Conservation (phyloP, 306 rosid genomes). For the Fragaria iinumae region DNA sequence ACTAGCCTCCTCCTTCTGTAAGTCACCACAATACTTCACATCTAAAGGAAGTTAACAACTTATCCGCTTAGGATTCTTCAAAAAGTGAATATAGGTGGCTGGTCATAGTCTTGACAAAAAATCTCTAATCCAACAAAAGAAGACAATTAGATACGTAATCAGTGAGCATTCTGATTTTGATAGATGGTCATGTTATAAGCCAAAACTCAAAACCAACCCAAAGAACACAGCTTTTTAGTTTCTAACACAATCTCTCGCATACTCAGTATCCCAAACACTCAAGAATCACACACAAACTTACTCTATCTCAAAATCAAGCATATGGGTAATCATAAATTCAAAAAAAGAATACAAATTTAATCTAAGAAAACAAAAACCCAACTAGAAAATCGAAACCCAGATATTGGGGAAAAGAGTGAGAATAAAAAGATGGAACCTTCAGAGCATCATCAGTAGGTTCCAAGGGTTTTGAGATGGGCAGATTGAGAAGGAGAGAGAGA, state of each 20-base stretch:
- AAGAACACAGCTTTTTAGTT: neutral
- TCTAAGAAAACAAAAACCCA: neutral
- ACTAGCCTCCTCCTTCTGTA: neutral
- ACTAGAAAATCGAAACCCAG: neutral
- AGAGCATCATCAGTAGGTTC: conserved; percentile 52
- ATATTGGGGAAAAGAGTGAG: neutral
- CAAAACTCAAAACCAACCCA: neutral
- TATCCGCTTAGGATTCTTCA: neutral
- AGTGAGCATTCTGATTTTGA: neutral
- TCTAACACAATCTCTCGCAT: neutral
- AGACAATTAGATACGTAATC: neutral
- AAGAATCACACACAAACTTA: neutral
- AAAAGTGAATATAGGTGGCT: neutral
- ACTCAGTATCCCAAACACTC: neutral
- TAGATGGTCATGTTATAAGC: neutral
- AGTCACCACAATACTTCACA: neutral
- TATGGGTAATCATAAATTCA: neutral
- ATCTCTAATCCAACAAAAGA: neutral
- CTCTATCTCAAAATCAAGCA: neutral
- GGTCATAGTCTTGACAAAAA: neutral
- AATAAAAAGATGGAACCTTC: conserved; percentile 35
- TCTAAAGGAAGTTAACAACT: neutral
- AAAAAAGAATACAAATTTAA: neutral
- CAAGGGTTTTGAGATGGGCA: conserved; percentile 21
- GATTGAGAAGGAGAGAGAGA: neutral